Base-by-base conservation (phyloP, 1,284 basidiomycete species). In the Puccinia triticina region DNA sequence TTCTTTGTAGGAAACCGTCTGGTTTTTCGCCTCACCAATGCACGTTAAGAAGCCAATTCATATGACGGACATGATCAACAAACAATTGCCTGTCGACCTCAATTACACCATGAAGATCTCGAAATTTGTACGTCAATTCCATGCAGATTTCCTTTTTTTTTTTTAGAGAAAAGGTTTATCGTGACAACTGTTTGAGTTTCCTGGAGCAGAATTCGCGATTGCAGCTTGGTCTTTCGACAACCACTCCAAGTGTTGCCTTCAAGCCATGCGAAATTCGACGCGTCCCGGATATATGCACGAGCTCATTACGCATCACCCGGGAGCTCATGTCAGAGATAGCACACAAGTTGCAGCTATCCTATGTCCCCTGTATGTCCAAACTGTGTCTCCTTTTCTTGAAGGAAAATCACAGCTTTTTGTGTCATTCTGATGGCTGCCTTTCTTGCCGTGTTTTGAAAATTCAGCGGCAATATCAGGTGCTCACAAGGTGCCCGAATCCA, bases 201-300 rank as follows among this genome's bases (percentile, higher is more conserved):
- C 64, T 66, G 64, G 64, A 66, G 23, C 64, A 78, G 77, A 78
- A 78, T 55, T 61, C 77, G 32, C 77, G 77, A 69, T 73, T 80
- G 40, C 77, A 80, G 34, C 67, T 80, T 5, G 61, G 50, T 21
- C 50, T 80, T 57, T 80, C 77, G 2, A 80, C 67, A 8, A 80
- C 77, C 14, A 48, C 43, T 12, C 23, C 29, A 18, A 72, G 66
- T 21, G 37, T 80, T 12, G 48, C 14, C 26, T 80, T 80, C 29
- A 72, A 71, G 23, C 77, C 67, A 12, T 14, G 21, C 14, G 50
- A 80, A 40, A 80, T 80, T 50, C 77, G 77, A 80, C 48, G 77
- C 11, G 53, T 80, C 2, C 77, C 77, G 18, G 77, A 80, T 61
- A 72, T 80, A 32, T 72, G n/a, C 26, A 34, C 67, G 16, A 72